Evolutionary conservation across 2,329 filamentous ascomycete genomes (phyloP).

Genomic region (Ophiobolus disseminans): DNA sequence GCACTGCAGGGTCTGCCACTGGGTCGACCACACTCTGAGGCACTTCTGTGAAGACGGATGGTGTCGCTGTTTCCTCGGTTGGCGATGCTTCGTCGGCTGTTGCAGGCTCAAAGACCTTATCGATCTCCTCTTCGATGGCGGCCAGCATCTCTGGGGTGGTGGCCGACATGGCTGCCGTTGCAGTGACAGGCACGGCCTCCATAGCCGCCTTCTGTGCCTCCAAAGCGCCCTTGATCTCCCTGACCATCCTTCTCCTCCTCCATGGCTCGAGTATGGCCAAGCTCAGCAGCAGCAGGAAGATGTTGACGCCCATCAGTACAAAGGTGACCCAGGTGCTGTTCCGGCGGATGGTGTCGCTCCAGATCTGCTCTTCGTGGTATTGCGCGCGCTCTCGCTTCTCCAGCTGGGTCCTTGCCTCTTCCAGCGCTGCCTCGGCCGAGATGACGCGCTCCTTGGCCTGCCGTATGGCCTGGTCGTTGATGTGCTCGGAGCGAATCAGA

Average conservation of each 20-base stretch:
- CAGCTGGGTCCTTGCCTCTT: slow-evolving; percentile 76
- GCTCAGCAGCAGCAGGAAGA: slow-evolving; percentile 83
- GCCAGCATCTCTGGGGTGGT: slow-evolving; percentile 4
- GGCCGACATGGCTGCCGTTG: slow-evolving; percentile 5
- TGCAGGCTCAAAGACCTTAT: slow-evolving; percentile 24
- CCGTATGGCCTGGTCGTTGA: slow-evolving; percentile 84
- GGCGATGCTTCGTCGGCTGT: slow-evolving; percentile 17
- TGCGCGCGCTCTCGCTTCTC: slow-evolving; percentile 84
- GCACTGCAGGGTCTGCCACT: slow-evolving; percentile 5
- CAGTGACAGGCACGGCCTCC: slow-evolving; percentile 15
- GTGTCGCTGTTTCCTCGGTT: slow-evolving; percentile 9
- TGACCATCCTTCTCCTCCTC: slow-evolving; percentile 80
- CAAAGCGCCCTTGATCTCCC: slow-evolving; percentile 64
- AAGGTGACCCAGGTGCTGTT: slow-evolving; percentile 99
- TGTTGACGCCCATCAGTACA: slow-evolving; percentile 96
- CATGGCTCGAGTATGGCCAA: slow-evolving; percentile 93
- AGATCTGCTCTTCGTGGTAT: slow-evolving; percentile 99
- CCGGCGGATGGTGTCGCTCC: slow-evolving; percentile 94
- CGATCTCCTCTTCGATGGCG: slow-evolving; percentile 29
- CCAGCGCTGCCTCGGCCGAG: slow-evolving; percentile 78
- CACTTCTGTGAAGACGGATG: slow-evolving; percentile 6
- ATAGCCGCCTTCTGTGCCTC: slow-evolving; percentile 40
- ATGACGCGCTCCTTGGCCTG: slow-evolving; percentile 75
- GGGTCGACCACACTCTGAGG: slow-evolving; percentile 5
- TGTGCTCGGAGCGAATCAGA: slow-evolving; percentile 89